Percentiles rank a stretch among this genome's conserved stretches.
phyloP scores from a whole-genome alignment of 768 basidiomycete genomes.

The Lyophyllum atratum region DNA sequence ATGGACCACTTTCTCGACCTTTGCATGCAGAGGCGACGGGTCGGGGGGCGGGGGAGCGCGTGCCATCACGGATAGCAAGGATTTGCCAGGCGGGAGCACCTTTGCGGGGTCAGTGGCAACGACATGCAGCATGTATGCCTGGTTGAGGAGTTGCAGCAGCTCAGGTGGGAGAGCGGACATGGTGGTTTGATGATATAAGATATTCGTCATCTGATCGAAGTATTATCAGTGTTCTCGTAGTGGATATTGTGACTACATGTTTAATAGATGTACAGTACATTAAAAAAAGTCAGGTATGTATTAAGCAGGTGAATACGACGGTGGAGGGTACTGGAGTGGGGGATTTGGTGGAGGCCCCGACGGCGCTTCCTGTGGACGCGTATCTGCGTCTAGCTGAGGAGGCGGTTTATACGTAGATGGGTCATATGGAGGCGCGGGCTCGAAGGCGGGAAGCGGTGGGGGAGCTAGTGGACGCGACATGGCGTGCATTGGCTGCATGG shows the following conservation, averaged over 20 bases:
- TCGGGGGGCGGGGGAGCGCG: slow-evolving; percentile 3
- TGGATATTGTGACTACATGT: background rate
- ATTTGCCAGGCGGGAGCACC: slow-evolving; percentile 73
- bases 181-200: slow-evolving; percentile 4
- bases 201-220: background rate
- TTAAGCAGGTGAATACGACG: slow-evolving; percentile 16
- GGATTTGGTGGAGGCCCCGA: background rate
- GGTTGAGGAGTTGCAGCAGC: slow-evolving; percentile 55
- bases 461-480: background rate
- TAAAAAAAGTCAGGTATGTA: background rate
- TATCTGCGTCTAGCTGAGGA: background rate
- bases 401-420: background rate
- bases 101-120: slow-evolving; percentile 62
- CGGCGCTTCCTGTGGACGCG: background rate
- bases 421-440: slow-evolving; percentile 18
- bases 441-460: slow-evolving; percentile 5
- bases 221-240: background rate
- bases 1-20: slow-evolving; percentile 58
- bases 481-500: background rate
- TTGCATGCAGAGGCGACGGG: slow-evolving; percentile 28
- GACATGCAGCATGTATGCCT: slow-evolving; percentile 67
- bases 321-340: slow-evolving; percentile 15
- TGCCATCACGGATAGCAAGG: slow-evolving; percentile 63
- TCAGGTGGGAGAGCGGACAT: slow-evolving; percentile 49
- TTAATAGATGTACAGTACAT: background rate